Evolutionary conservation across 495 filamentous ascomycete species (phyloP).

Genomic region (Extremus antarcticus): DNA sequence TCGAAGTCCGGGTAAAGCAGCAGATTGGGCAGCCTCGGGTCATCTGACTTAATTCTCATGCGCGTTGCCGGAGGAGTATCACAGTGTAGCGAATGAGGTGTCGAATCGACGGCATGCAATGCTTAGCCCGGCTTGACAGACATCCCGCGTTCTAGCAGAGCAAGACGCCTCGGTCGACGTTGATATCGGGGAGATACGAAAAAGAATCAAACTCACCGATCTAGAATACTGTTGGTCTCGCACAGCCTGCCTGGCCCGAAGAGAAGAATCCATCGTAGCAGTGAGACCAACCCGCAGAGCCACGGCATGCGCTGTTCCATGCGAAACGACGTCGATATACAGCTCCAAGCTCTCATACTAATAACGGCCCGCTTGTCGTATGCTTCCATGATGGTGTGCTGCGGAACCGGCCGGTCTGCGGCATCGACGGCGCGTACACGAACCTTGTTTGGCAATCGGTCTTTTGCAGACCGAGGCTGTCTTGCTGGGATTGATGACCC

Average conservation of each 20-base stretch:
- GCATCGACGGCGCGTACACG: background rate
- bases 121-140: background rate
- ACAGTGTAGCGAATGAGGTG: background rate
- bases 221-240: slow-evolving; percentile 62
- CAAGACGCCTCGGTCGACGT: background rate
- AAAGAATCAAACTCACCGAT: slow-evolving; percentile 62
- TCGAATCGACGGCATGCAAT: background rate
- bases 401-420: background rate
- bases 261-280: slow-evolving; percentile 61
- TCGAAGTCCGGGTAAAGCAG: background rate
- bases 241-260: slow-evolving; percentile 63
- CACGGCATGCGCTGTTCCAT: slow-evolving; percentile 75
- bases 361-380: slow-evolving; percentile 54
- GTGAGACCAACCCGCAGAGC: slow-evolving; percentile 58
- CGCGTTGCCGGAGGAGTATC: background rate
- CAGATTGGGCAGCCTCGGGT: background rate
- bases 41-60: background rate
- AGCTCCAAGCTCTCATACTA: slow-evolving; percentile 60
- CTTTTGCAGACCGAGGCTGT: background rate
- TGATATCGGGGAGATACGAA: background rate
- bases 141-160: background rate
- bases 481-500: slow-evolving; percentile 3
- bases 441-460: background rate
- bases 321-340: slow-evolving; percentile 57
- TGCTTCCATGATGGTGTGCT: background rate